Evolutionary conservation across 1,284 basidiomycete species (phyloP).

Genomic region (Fomitopsis schrenkii): DNA sequence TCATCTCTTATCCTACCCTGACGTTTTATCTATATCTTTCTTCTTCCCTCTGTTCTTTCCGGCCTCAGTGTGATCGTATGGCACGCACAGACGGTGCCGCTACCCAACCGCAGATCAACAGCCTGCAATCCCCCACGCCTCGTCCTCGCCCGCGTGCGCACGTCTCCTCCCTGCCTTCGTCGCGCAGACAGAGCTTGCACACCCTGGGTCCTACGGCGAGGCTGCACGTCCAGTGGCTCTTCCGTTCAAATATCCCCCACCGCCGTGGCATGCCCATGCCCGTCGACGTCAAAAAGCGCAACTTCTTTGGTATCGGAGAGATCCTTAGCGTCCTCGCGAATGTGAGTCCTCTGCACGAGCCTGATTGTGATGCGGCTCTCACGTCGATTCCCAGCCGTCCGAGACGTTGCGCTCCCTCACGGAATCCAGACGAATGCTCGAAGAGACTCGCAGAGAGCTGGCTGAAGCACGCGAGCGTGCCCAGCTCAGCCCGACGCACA

Average conservation of each 20-base stretch:
- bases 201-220: constrained; percentile 15
- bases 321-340: constrained; percentile 73
- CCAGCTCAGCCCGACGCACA: constrained; percentile 69
- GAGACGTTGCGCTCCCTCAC: constrained; percentile 74
- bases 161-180: constrained; percentile 17
- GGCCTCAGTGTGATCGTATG: constrained; percentile 9
- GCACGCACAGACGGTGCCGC: constrained; percentile 17
- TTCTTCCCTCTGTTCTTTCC: neutral
- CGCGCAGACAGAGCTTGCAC: constrained; percentile 23
- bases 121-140: constrained; percentile 19
- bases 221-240: constrained; percentile 57
- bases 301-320: constrained; percentile 77
- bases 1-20: constrained; percentile 8
- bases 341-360: constrained; percentile 35
- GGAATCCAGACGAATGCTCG: constrained; percentile 69
- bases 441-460: constrained; percentile 72
- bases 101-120: constrained; percentile 3
- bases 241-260: constrained; percentile 66
- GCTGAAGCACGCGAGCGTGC: constrained; percentile 60
- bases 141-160: constrained; percentile 13
- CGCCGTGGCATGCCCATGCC: constrained; percentile 55
- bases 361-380: neutral
- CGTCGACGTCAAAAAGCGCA: constrained; percentile 55
- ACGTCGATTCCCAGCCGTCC: constrained; percentile 48
- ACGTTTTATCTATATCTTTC: neutral